These are phyloP conservation scores for Entelexis sorbosivorans DNA, from an alignment of 1,139 yeast genomes.

Conservation along the genomic window DNA sequence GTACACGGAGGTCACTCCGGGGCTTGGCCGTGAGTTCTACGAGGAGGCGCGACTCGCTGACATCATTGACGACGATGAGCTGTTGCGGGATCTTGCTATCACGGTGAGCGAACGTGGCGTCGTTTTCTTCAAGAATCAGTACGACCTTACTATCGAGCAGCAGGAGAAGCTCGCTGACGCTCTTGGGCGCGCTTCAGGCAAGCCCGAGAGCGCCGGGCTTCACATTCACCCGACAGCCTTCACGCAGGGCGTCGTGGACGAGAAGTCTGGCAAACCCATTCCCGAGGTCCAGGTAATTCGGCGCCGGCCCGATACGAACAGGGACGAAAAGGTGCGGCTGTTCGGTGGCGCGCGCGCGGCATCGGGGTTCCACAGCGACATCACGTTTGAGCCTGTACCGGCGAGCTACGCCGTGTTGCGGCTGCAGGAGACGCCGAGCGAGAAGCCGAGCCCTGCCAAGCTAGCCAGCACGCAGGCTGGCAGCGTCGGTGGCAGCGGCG, in stretches of 20 bases:
- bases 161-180: slow-evolving; percentile 7
- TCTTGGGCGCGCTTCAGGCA: slow-evolving; percentile 6
- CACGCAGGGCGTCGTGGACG: slow-evolving; percentile 2
- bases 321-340: neutral
- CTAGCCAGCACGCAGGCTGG: slow-evolving; percentile 1
- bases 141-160: slow-evolving; percentile 8
- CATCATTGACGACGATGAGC: slow-evolving; percentile 6
- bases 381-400: slow-evolving; percentile 10
- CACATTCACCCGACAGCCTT: slow-evolving; percentile 12
- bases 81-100: slow-evolving; percentile 9
- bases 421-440: slow-evolving; percentile 6
- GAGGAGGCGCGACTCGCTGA: slow-evolving; percentile 10
- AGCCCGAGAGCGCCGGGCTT: slow-evolving; percentile 8
- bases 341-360: neutral
- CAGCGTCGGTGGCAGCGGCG: slow-evolving; percentile 7
- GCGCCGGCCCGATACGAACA: neutral
- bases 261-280: neutral
- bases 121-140: slow-evolving; percentile 9
- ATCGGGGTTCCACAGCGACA: slow-evolving; percentile 10
- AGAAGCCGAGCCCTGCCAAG: neutral
- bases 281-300: slow-evolving; percentile 5
- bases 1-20: slow-evolving; percentile 26
- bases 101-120: slow-evolving; percentile 11
- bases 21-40: slow-evolving; percentile 26
- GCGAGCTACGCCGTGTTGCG: slow-evolving; percentile 10